phyloP scores from a whole-genome alignment of 139 green algal species.

The Chlamydomonas asymmetrica region DNA sequence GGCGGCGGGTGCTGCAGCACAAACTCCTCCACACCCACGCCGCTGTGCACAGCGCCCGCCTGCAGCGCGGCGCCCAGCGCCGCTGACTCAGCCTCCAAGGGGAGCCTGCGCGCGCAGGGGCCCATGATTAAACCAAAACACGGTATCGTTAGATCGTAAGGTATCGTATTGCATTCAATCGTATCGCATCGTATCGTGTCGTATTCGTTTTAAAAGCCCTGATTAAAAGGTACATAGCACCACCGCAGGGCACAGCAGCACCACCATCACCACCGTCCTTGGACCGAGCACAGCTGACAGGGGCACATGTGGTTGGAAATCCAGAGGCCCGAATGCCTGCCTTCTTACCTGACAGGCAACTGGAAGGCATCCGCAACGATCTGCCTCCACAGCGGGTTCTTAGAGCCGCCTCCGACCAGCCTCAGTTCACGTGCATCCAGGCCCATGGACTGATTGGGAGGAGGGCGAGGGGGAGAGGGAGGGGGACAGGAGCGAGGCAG shows the following conservation, averaged over 20 bases:
- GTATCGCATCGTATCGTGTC: too few species aligned
- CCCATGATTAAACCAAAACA: too few species aligned
- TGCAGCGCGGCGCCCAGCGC: constrained; percentile 86
- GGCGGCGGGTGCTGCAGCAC: constrained; percentile 57
- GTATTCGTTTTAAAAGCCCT: neutral
- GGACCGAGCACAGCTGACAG: neutral
- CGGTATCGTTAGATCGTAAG: too few species aligned
- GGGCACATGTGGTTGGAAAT: neutral
- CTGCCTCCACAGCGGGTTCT: constrained; percentile 79
- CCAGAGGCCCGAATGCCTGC: neutral
- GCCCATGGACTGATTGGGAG: too few species aligned
- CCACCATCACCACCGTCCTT: constrained; percentile 1
- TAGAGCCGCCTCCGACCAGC: constrained; percentile 81
- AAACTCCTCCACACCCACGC: constrained; percentile 55
- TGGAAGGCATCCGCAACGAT: constrained; percentile 83
- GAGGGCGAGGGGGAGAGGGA: too few species aligned
- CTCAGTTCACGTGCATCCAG: constrained; percentile 44
- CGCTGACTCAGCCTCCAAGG: constrained; percentile 76
- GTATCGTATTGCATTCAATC: too few species aligned
- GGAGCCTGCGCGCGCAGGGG: constrained; percentile 43
- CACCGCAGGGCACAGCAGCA: constrained; percentile 19
- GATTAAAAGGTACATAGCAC: too few species aligned
- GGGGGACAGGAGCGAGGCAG: too few species aligned
- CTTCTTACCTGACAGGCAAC: constrained; percentile 44
- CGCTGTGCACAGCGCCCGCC: constrained; percentile 66